These are phyloP conservation scores for Tuber aestivum DNA, from an alignment of 495 filamentous ascomycete genomes.

Conservation along the genomic window DNA sequence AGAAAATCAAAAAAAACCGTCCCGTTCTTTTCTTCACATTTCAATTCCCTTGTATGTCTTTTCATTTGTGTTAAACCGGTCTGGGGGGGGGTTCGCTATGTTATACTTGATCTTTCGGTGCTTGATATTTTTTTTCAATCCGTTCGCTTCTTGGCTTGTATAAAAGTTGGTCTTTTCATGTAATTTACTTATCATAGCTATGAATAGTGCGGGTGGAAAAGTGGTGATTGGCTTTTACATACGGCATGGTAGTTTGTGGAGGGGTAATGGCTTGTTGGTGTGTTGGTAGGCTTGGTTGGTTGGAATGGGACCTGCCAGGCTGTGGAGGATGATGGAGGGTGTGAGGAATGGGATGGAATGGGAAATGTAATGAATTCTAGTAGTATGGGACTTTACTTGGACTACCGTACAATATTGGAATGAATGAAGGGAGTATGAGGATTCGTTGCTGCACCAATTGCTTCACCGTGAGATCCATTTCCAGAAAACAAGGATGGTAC, in stretches of 20 bases:
- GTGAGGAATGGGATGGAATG: background rate
- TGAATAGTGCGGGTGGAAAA: background rate
- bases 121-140: background rate
- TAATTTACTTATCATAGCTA: constrained; percentile 3
- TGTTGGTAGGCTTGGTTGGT: background rate
- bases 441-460: background rate
- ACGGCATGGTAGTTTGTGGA: background rate
- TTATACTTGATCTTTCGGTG: background rate
- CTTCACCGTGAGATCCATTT: background rate
- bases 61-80: background rate
- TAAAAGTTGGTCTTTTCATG: background rate
- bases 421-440: background rate
- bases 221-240: background rate
- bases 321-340: background rate
- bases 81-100: background rate
- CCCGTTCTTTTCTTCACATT: background rate
- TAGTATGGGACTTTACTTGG: background rate
- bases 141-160: background rate
- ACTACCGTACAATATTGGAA: background rate
- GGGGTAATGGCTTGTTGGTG: constrained; percentile 3
- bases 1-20: background rate
- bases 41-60: background rate
- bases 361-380: background rate
- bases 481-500: background rate
- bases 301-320: background rate